phyloP scores from a whole-genome alignment of 148 eudicot genomes.

The Polygonum maritimum region DNA sequence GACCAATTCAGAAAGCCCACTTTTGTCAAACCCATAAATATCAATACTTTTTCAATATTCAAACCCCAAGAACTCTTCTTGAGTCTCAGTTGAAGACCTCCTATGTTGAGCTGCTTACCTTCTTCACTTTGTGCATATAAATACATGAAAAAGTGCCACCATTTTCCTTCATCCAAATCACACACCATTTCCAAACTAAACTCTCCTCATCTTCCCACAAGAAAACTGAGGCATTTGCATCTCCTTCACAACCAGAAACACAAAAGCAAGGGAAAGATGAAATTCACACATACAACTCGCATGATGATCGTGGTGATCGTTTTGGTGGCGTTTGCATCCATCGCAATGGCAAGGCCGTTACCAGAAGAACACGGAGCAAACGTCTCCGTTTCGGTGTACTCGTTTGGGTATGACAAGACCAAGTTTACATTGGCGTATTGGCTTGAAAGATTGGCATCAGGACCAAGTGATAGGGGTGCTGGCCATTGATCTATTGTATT shows the following conservation, averaged over 20 bases:
- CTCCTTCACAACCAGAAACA: not conserved
- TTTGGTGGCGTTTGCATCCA: not conserved
- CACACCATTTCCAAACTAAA: not conserved
- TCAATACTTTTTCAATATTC: constrained; percentile 5
- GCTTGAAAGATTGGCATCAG: not conserved
- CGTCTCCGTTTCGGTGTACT: not conserved
- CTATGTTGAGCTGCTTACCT: not conserved
- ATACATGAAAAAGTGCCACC: not conserved
- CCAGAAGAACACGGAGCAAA: not conserved
- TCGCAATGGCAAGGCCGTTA: not conserved
- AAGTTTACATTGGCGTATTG: constrained; percentile 2
- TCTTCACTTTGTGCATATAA: not conserved
- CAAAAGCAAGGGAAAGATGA: not conserved
- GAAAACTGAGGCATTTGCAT: not conserved
- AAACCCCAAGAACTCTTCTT: not conserved
- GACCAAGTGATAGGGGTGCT: not conserved
- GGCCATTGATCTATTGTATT: not conserved
- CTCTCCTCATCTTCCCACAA: not conserved
- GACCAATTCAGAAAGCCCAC: not conserved
- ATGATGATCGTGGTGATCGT: not conserved
- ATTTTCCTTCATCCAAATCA: not conserved
- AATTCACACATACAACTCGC: not conserved
- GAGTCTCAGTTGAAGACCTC: not conserved
- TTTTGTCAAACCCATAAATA: not conserved
- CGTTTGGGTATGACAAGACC: constrained; percentile 1